These are phyloP conservation scores for Colletotrichum tropicicola DNA, from an alignment of 2,329 filamentous ascomycete genomes.

Conservation along the genomic window DNA sequence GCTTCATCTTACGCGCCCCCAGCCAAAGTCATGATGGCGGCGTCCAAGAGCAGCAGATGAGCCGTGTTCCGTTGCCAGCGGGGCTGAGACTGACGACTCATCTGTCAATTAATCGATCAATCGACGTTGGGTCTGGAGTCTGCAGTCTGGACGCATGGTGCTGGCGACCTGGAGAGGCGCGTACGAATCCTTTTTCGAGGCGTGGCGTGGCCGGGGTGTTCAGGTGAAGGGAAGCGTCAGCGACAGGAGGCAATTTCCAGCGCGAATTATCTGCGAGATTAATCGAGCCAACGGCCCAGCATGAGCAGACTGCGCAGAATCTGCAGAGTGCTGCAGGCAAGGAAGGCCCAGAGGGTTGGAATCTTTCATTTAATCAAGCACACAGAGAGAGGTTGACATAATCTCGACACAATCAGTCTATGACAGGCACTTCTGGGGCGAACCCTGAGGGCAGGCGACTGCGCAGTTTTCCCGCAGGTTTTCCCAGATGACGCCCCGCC, in stretches of 20 bases:
- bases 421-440: slow-evolving; percentile 20
- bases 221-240: slow-evolving; percentile 12
- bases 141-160: neutral
- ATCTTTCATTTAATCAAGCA: slow-evolving; percentile 17
- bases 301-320: no score
- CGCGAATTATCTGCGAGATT: slow-evolving; percentile 26
- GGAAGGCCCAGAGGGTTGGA: no score
- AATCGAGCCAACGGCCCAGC: neutral
- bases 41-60: neutral
- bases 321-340: no score
- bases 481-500: slow-evolving; percentile 12
- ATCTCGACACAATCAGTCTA: slow-evolving; percentile 28
- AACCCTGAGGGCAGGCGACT: slow-evolving; percentile 16
- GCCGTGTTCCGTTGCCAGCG: slow-evolving; percentile 6
- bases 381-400: slow-evolving; percentile 8
- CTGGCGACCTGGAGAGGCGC: no score
- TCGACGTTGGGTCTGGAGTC: neutral
- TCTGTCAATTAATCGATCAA: slow-evolving; percentile 9
- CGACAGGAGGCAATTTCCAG: slow-evolving; percentile 19
- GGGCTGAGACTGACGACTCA: neutral
- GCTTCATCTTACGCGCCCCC: neutral
- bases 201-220: slow-evolving; percentile 10
- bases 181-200: slow-evolving; percentile 17
- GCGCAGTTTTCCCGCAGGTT: slow-evolving; percentile 21
- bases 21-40: neutral